phyloP scores from a whole-genome alignment of 495 filamentous ascomycete genomes.

The Daldinia caldariorum region DNA sequence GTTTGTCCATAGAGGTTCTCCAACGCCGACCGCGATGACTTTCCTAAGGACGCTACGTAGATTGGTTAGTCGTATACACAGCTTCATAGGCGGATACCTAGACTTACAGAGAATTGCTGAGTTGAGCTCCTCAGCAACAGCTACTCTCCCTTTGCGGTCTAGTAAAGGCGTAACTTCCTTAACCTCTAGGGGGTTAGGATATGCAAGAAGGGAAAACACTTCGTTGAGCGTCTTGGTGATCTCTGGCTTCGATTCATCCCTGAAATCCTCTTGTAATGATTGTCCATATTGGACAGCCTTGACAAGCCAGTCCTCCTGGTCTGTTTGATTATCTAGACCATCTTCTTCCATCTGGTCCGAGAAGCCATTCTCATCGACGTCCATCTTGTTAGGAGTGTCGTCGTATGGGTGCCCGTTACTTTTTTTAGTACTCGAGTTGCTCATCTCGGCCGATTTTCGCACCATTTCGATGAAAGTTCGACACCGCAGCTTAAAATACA shows the following conservation, averaged over 20 bases:
- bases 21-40: slow-evolving; percentile 85
- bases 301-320: slow-evolving; percentile 51
- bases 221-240: slow-evolving; percentile 80
- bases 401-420: slow-evolving; percentile 53
- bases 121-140: slow-evolving; percentile 93
- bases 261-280: slow-evolving; percentile 78
- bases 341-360: slow-evolving; percentile 64
- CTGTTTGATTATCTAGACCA: slow-evolving; percentile 54
- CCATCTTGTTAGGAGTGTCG: slow-evolving; percentile 78
- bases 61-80: slow-evolving; percentile 39
- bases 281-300: slow-evolving; percentile 85
- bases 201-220: slow-evolving; percentile 89
- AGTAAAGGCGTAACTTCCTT: slow-evolving; percentile 82
- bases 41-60: slow-evolving; percentile 81
- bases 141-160: slow-evolving; percentile 75
- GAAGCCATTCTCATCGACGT: slow-evolving; percentile 64
- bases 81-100: slow-evolving; percentile 12
- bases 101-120: slow-evolving; percentile 87
- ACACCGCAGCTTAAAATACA: slow-evolving; percentile 90
- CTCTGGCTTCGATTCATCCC: slow-evolving; percentile 70
- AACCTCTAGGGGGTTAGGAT: slow-evolving; percentile 78
- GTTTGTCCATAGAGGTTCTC: slow-evolving; percentile 91
- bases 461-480: slow-evolving; percentile 98
- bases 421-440: slow-evolving; percentile 51
- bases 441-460: slow-evolving; percentile 76